Percentiles rank a stretch among this genome's conserved stretches.
Evolutionary conservation across 2,329 filamentous ascomycete species (phyloP).

Genomic region (Paecilomyces dactylethromorphus): DNA sequence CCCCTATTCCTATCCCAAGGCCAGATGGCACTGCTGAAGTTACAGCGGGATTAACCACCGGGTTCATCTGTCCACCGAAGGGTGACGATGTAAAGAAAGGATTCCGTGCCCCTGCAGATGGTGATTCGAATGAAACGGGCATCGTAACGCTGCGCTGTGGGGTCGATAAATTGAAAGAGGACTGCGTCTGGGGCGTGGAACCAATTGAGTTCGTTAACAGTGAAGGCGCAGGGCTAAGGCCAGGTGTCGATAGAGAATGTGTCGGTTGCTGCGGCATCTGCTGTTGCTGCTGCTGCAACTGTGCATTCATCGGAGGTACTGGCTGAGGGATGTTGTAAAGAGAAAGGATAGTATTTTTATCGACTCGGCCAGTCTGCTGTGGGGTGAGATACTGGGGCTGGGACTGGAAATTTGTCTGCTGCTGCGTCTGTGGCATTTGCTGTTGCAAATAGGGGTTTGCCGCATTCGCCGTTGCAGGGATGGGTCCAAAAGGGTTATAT

Average conservation of each 20-base stretch:
- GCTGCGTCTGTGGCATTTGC: constrained; percentile 17
- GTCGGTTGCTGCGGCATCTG: constrained; percentile 10
- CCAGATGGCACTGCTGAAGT: constrained; percentile 6
- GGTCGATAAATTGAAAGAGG: constrained; percentile 13
- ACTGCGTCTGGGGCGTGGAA: constrained; percentile 18
- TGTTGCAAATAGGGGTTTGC: constrained; percentile 18
- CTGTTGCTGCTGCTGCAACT: constrained; percentile 19
- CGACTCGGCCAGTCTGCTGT: constrained; percentile 37
- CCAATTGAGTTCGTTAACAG: constrained; percentile 12
- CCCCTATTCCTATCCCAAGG: constrained; percentile 10
- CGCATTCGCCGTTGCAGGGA: constrained; percentile 17
- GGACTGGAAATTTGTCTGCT: constrained; percentile 8
- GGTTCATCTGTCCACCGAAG: not conserved
- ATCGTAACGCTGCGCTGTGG: constrained; percentile 23
- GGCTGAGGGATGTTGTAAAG: constrained; percentile 39
- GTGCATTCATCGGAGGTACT: constrained; percentile 23
- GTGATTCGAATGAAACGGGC: constrained; percentile 10
- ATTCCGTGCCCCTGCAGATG: constrained; percentile 18
- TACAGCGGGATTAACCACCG: not conserved
- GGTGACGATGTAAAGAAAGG: constrained; percentile 21
- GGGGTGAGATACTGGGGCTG: constrained; percentile 25
- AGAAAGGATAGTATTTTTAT: constrained; percentile 42
- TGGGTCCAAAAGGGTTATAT: constrained; percentile 29
- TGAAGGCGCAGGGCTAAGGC: constrained; percentile 15
- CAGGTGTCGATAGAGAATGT: constrained; percentile 7